phyloP scores from a whole-genome alignment of 371 early-diverging fungal genomes.

The Batkoa obscura region DNA sequence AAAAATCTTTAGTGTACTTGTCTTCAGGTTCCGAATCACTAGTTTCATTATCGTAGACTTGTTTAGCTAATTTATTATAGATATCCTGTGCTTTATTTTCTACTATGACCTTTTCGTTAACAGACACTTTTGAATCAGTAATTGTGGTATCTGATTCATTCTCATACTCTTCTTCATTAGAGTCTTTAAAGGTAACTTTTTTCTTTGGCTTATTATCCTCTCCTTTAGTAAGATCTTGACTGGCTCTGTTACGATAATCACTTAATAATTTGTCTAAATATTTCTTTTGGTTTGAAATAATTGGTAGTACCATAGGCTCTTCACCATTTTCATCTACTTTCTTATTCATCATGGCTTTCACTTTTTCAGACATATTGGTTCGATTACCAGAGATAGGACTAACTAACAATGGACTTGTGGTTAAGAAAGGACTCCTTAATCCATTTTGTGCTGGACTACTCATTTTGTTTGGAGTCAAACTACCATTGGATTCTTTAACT shows the following conservation, averaged over 20 bases:
- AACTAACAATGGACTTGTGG: background rate
- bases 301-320: background rate
- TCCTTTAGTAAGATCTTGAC: background rate
- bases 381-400: background rate
- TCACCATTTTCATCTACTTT: background rate
- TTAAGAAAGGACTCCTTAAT: background rate
- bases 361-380: background rate
- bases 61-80: background rate
- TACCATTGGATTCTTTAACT: background rate
- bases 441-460: too few relatives aligned
- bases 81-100: background rate
- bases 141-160: background rate
- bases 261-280: background rate
- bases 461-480: too few relatives aligned
- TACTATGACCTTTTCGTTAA: background rate
- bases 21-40: background rate
- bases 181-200: conserved; percentile 5
- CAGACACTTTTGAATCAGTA: background rate
- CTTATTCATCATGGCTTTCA: background rate
- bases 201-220: background rate
- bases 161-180: background rate
- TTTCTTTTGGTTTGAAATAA: background rate
- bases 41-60: background rate
- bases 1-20: background rate
- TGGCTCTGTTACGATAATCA: background rate